These are phyloP conservation scores for Saksenaea vasiformis DNA, from an alignment of 371 early-diverging fungal genomes.

Conservation along the genomic window DNA sequence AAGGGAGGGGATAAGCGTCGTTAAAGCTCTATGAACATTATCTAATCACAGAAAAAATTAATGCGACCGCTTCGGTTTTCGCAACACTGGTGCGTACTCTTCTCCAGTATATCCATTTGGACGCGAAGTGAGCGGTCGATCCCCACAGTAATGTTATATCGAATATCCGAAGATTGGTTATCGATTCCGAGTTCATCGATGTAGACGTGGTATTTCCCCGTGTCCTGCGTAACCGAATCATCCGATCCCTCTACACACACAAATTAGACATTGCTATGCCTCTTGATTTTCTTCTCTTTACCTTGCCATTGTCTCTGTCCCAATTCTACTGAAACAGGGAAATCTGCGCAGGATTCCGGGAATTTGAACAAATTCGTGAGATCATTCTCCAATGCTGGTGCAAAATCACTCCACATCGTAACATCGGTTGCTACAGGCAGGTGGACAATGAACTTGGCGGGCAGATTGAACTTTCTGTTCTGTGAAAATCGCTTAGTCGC, in stretches of 20 bases:
- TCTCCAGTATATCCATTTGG: constrained; percentile 3
- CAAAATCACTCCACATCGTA: neutral
- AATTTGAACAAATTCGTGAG: neutral
- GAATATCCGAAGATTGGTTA: neutral
- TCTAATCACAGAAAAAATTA: constrained; percentile 8
- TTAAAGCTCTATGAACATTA: constrained; percentile 2
- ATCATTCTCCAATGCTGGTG: neutral
- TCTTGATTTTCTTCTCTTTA: neutral
- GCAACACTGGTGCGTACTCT: neutral
- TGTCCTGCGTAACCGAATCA: neutral
- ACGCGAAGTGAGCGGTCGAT: constrained; percentile 25
- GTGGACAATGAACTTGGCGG: constrained; percentile 9
- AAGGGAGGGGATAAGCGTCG: constrained; percentile 12
- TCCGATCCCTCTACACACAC: too few species aligned
- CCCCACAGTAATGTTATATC: constrained; percentile 20
- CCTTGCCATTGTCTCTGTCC: neutral
- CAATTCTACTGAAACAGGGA: neutral
- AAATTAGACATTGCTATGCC: too few species aligned
- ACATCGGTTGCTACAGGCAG: constrained; percentile 5
- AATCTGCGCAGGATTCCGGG: neutral
- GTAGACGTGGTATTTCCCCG: constrained; percentile 16
- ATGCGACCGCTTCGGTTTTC: neutral
- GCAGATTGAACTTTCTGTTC: constrained; percentile 12
- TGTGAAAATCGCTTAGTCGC: neutral
- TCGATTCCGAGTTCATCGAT: neutral